Evolutionary conservation across 2,329 filamentous ascomycete species (phyloP), one percentile per base, ranked within the genome.

Genomic region (Pseudogymnoascus sp.): DNA sequence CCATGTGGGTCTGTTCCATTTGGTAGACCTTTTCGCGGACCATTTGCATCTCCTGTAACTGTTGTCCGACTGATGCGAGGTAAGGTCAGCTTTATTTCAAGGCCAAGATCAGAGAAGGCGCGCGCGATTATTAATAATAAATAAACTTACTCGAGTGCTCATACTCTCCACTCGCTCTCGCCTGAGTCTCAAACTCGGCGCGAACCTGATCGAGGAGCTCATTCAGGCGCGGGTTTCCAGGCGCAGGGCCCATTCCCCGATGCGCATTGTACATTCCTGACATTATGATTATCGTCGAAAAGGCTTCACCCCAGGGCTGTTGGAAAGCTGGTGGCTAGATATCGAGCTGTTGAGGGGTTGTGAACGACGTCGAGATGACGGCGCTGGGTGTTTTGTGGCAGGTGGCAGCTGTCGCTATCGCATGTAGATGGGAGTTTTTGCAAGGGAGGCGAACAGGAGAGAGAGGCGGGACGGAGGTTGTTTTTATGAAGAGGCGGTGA

Each of bases 11-110:
- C 74, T 95, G 92, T 75, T 99, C 94, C 75, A 99, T 86, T 69
- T 90, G 85, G 72, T 91, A 97, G 64, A 99, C 91, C 77, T 96
- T 97, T 73, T 92, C 89, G 66, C 92, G 84, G 59, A 99, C 91
- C 72, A 96, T 84, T 74, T 96, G 91, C 83, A 97, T 94, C 78
- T 99, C 94, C 72, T 93, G 88, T 67, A 97, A 88, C 75, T 99
- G 94, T 59, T 87, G 85, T 63, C 90, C 87, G 73, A 97, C 94
- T 97, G 75, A 39, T n/a, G 16, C 3, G n/a, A 26, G 26, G 26
- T n/a, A 39, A 16, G 38, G 38, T 39, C 6, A 39, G 38, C 38
- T 7, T 7, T n/a, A 19, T 39, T 19, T 39, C 38, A 39, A 19
- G n/a, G 38, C 38, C 26, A 39, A 10, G 38, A 39, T 39, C 38